phyloP scores from a whole-genome alignment of 495 filamentous ascomycete genomes.

The Articulospora tetracladia region DNA sequence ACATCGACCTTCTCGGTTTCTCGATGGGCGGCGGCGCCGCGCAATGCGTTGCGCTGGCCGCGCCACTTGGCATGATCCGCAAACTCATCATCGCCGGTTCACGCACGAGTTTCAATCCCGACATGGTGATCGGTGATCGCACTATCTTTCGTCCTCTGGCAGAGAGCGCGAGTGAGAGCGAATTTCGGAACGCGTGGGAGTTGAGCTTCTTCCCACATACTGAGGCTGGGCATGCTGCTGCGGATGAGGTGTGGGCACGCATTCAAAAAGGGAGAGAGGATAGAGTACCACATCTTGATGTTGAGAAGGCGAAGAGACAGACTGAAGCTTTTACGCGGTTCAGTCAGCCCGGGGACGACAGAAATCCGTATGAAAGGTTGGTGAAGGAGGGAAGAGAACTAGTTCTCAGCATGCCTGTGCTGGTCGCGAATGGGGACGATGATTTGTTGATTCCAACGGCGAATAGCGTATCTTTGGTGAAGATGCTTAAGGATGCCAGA shows the following conservation, averaged over 20 bases:
- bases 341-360: conserved; percentile 10
- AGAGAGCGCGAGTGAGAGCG: conserved; percentile 3
- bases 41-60: conserved; percentile 17
- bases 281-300: conserved; percentile 1
- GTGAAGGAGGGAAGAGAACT: conserved; percentile 2
- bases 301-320: not conserved
- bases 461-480: conserved; percentile 30
- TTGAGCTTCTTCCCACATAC: conserved; percentile 8
- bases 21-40: conserved; percentile 29
- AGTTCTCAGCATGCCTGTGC: conserved; percentile 28
- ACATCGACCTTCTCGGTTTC: conserved; percentile 32
- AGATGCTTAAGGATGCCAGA: conserved; percentile 17
- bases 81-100: conserved; percentile 4
- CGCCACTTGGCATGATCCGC: not conserved
- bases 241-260: conserved; percentile 5
- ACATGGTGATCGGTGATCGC: not conserved
- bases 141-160: conserved; percentile 2
- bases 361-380: conserved; percentile 27
- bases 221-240: not conserved
- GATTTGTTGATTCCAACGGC: conserved; percentile 31
- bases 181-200: conserved; percentile 9
- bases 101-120: not conserved
- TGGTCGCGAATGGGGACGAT: conserved; percentile 33
- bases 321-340: not conserved
- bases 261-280: conserved; percentile 2